phyloP scores from a whole-genome alignment of 139 green algal genomes.

The Picochlorum costavermella region DNA sequence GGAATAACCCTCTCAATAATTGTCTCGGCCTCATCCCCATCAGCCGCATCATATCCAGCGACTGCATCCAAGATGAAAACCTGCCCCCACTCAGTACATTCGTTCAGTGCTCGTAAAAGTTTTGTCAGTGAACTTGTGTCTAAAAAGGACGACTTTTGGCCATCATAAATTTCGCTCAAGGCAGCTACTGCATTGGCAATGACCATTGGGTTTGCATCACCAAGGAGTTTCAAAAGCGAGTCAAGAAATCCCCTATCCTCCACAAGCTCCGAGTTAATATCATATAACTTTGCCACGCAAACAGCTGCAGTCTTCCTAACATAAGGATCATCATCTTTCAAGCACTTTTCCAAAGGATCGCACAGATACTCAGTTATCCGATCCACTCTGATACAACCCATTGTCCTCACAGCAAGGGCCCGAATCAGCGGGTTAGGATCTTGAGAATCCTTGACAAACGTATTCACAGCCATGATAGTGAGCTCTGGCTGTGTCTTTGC shows the following conservation, averaged over 20 bases:
- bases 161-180: constrained; percentile 83
- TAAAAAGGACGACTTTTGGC: constrained; percentile 66
- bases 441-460: constrained; percentile 99
- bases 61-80: constrained; percentile 97
- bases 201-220: constrained; percentile 98
- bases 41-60: constrained; percentile 53
- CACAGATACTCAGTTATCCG: constrained; percentile 99
- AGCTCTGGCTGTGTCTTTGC: constrained; percentile 97
- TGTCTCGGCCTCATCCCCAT: constrained; percentile 71
- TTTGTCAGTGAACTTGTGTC: constrained; percentile 75
- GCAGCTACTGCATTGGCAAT: constrained; percentile 97
- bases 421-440: constrained; percentile 96
- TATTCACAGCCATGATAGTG: constrained; percentile 99
- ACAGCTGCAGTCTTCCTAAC: constrained; percentile 97
- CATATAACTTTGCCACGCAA: constrained; percentile 96
- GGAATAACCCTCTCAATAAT: constrained; percentile 93
- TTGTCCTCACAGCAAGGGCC: constrained; percentile 93
- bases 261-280: constrained; percentile 94
- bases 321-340: constrained; percentile 94
- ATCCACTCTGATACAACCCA: constrained; percentile 99
- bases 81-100: constrained; percentile 98
- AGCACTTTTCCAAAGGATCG: constrained; percentile 75
- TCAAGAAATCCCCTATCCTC: constrained; percentile 95
- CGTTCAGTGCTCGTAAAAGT: constrained; percentile 93
- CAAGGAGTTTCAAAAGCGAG: constrained; percentile 84